These are phyloP conservation scores for Fraxinus paxiana DNA, from an alignment of 305 asterid species.

Conservation along the genomic window DNA sequence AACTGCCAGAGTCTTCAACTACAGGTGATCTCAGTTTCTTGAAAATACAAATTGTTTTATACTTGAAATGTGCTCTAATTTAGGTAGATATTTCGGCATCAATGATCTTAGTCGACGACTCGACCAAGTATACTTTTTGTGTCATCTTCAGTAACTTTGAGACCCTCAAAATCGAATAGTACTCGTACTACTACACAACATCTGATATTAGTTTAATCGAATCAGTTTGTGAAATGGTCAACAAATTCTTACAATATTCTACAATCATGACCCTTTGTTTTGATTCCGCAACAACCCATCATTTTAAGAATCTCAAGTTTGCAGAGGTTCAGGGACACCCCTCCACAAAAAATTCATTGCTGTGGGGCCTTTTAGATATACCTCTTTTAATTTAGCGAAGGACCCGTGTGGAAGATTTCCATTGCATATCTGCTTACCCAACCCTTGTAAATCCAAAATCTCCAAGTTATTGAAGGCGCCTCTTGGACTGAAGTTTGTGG, in stretches of 20 bases:
- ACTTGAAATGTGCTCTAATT: background rate
- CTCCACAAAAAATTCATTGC: background rate
- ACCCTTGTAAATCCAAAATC: background rate
- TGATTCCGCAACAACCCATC: background rate
- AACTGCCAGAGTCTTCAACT: background rate
- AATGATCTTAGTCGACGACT: slow-evolving; percentile 3
- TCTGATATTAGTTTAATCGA: background rate
- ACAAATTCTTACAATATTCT: background rate
- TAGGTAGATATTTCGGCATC: background rate
- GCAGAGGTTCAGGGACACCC: background rate
- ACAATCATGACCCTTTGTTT: background rate
- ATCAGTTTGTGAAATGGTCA: background rate
- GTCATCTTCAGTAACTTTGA: background rate
- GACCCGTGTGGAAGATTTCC: background rate
- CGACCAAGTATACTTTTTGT: background rate
- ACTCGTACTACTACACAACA: slow-evolving; percentile 6
- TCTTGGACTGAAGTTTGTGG: background rate
- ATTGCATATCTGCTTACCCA: background rate
- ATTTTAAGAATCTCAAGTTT: slow-evolving; percentile 4
- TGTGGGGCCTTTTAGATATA: background rate
- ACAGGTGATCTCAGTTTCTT: background rate
- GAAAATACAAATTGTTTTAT: background rate
- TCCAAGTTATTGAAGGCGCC: slow-evolving; percentile 2
- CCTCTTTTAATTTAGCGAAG: background rate
- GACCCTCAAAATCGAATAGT: background rate